These are phyloP conservation scores for Phytophthora melonis DNA, from an alignment of 352 stramenopile genomes.

Conservation along the genomic window DNA sequence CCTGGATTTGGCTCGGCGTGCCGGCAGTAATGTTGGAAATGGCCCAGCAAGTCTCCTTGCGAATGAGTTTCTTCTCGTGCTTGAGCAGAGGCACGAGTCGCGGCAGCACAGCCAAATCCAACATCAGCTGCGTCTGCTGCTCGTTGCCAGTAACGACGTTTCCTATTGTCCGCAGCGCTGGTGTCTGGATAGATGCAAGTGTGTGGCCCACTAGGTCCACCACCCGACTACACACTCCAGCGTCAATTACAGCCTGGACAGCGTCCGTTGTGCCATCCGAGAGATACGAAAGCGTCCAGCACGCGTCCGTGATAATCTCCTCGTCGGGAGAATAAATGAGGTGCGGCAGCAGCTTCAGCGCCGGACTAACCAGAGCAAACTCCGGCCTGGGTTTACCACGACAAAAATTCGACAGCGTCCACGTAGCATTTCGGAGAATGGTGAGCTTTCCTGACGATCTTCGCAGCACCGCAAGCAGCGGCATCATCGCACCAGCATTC, in stretches of 20 bases:
- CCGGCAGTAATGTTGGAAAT: conserved; percentile 87
- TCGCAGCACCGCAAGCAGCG: conserved; percentile 95
- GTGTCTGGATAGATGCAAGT: conserved; percentile 95
- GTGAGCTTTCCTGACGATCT: conserved; percentile 90
- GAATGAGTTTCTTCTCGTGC: conserved; percentile 82
- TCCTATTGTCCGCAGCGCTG: conserved; percentile 95
- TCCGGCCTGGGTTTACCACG: conserved; percentile 93
- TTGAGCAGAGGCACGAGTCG: conserved; percentile 74
- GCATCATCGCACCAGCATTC: conserved; percentile 94
- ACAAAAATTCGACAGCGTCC: conserved; percentile 99
- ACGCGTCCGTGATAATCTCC: conserved; percentile 99
- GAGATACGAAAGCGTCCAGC: conserved; percentile 98
- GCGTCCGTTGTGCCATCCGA: conserved; percentile 98
- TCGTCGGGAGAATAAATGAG: conserved; percentile 97
- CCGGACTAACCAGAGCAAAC: conserved; percentile 95
- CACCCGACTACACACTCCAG: conserved; percentile 93
- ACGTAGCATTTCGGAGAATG: conserved; percentile 99
- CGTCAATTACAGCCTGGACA: conserved; percentile 98
- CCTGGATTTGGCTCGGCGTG: conserved; percentile 75
- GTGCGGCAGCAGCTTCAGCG: conserved; percentile 94
- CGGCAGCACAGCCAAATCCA: conserved; percentile 64
- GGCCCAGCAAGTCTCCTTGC: conserved; percentile 87
- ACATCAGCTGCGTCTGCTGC: conserved; percentile 73
- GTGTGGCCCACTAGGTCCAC: conserved; percentile 97
- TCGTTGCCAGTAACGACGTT: conserved; percentile 99